Conservation (phyloP, 768 basidiomycete genomes). For the Boletus patriciae region DNA sequence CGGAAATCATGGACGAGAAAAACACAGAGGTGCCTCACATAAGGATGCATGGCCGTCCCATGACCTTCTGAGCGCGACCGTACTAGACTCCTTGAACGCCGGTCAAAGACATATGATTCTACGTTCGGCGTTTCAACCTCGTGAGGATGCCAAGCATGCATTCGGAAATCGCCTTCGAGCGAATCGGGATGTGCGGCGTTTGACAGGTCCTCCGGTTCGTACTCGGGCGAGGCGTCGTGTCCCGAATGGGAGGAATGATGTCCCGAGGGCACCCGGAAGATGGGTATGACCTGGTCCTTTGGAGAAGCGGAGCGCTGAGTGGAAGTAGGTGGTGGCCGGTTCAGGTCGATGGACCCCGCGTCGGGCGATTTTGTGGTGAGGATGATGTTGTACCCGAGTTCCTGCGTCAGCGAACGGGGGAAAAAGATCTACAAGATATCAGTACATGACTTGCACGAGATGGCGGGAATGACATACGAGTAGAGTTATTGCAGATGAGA, state of each 20-base stretch:
- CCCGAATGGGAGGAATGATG: conserved; percentile 23
- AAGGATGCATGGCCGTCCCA: conserved; percentile 26
- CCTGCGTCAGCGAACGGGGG: conserved; percentile 67
- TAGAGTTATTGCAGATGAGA: conserved; percentile 79
- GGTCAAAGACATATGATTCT: conserved; percentile 31
- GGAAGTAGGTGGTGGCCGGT: conserved; percentile 1
- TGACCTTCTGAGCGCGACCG: conserved; percentile 33
- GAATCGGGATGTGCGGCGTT: conserved; percentile 15
- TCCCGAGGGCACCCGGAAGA: conserved; percentile 21
- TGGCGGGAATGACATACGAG: conserved; percentile 48
- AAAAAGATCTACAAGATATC: conserved; percentile 60
- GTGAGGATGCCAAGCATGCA: conserved; percentile 25
- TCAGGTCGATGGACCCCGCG: conserved; percentile 25
- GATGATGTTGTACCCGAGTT: conserved; percentile 56
- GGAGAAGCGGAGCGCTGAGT: conserved; percentile 18
- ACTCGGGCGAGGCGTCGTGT: conserved; percentile 39
- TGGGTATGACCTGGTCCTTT: conserved; percentile 25
- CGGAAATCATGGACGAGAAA: neutral
- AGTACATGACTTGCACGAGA: neutral
- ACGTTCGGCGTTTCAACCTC: conserved; percentile 12
- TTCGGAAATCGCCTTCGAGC: conserved; percentile 23
- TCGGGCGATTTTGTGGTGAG: conserved; percentile 31
- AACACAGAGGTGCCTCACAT: conserved; percentile 21
- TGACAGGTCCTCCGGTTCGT: conserved; percentile 37
- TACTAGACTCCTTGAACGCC: conserved; percentile 27